Evolutionary conservation across 2,329 filamentous ascomycete species (phyloP).

Genomic region (Talaromyces sp.): DNA sequence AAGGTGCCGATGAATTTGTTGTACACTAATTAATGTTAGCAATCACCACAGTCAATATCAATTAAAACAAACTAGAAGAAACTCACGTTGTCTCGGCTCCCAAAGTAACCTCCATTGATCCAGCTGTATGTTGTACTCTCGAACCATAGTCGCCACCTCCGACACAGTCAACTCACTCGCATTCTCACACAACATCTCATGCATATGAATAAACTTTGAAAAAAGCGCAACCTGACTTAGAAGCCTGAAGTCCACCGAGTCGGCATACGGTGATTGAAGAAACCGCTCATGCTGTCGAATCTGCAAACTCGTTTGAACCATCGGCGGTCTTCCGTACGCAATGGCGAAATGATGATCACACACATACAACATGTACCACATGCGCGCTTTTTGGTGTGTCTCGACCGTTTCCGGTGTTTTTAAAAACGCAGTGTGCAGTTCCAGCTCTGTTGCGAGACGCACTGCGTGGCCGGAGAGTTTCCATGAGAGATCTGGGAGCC

Average conservation of each 20-base stretch:
- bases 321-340: not conserved
- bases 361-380: not conserved
- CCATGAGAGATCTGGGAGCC: not conserved
- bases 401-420: slow-evolving; percentile 13
- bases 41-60: no score
- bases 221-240: not conserved
- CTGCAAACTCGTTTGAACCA: not conserved
- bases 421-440: slow-evolving; percentile 19
- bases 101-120: not conserved
- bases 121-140: not conserved
- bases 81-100: not conserved
- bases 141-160: not conserved
- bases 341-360: not conserved
- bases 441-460: slow-evolving; percentile 18
- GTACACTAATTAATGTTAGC: not conserved
- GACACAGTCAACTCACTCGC: not conserved
- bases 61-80: not conserved
- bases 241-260: not conserved
- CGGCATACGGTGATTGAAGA: not conserved
- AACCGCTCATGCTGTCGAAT: not conserved
- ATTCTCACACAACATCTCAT: not conserved
- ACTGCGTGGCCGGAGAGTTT: slow-evolving; percentile 11
- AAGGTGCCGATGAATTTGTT: not conserved
- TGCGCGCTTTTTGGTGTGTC: not conserved
- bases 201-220: not conserved